These are phyloP conservation scores for Datisca glomerata DNA, from an alignment of 306 rosid genomes.

Conservation along the genomic window DNA sequence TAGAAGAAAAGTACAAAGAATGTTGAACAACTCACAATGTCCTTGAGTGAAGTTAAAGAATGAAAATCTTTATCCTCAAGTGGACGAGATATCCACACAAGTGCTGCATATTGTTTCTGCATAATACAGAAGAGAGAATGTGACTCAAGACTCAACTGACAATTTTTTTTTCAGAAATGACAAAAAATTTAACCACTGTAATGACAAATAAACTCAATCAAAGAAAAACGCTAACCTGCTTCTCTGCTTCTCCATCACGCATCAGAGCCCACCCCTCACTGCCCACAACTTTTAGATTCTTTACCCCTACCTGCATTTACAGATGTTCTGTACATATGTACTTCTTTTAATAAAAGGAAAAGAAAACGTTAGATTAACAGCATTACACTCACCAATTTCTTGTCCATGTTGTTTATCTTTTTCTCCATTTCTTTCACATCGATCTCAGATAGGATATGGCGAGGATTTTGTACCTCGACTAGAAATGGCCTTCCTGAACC, in stretches of 20 bases:
- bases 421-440: constrained; percentile 38
- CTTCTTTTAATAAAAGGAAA: constrained; percentile 4
- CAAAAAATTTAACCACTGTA: no score
- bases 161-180: no score
- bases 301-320: constrained; percentile 54
- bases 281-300: constrained; percentile 64
- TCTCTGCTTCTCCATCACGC: constrained; percentile 93
- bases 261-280: constrained; percentile 72
- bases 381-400: constrained; percentile 55
- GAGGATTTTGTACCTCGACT: constrained; percentile 74
- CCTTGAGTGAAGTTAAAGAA: constrained; percentile 41
- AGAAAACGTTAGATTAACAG: constrained; percentile 5
- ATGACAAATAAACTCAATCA: no score
- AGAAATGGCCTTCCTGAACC: constrained; percentile 94
- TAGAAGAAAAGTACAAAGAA: background rate
- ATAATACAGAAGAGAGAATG: constrained; percentile 10
- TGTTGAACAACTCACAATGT: constrained; percentile 25
- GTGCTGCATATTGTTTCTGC: constrained; percentile 89
- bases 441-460: constrained; percentile 43
- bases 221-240: constrained; percentile 47
- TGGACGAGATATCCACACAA: constrained; percentile 82
- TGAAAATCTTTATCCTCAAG: constrained; percentile 51
- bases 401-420: constrained; percentile 44
- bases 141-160: background rate
- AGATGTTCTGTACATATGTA: background rate